Percentiles rank a stretch among this genome's conserved stretches.
phyloP scores from a whole-genome alignment of 2,329 filamentous ascomycete genomes.

The Trichophyton simii region DNA sequence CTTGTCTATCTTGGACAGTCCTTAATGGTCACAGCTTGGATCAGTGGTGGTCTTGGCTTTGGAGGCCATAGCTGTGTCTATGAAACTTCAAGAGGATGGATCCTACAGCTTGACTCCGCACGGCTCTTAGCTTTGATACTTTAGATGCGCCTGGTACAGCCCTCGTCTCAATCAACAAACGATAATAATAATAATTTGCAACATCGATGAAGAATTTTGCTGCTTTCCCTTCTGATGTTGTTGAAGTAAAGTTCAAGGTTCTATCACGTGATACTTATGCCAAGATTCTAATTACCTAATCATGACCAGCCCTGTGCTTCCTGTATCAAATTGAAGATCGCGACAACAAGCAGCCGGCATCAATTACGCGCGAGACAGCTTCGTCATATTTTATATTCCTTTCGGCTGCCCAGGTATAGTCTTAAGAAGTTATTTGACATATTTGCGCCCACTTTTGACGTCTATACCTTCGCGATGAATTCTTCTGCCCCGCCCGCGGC shows the following conservation, averaged over 20 bases:
- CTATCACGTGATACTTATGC: neutral
- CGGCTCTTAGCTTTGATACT: no score
- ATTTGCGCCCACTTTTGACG: neutral
- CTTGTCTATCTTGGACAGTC: no score
- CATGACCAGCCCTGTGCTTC: neutral
- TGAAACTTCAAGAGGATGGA: no score
- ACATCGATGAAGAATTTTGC: no score
- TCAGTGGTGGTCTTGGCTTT: no score
- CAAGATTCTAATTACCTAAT: neutral
- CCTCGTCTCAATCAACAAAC: no score
- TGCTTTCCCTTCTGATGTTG: neutral
- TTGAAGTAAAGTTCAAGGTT: neutral
- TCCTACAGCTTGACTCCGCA: no score
- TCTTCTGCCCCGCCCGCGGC: conserved; percentile 34
- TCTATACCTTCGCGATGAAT: conserved; percentile 23
- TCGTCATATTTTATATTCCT: neutral
- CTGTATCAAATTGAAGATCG: neutral
- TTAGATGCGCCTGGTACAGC: no score
- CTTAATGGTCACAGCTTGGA: no score
- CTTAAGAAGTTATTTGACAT: neutral
- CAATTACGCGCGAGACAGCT: conserved; percentile 4
- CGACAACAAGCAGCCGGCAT: neutral
- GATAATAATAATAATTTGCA: no score
- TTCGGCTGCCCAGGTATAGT: neutral
- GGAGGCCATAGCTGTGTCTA: no score